A percentile compares a stretch with the other conserved stretches of the same genome.
phyloP scores from a whole-genome alignment of 2,329 filamentous ascomycete genomes.

The Aspergillus proliferans region DNA sequence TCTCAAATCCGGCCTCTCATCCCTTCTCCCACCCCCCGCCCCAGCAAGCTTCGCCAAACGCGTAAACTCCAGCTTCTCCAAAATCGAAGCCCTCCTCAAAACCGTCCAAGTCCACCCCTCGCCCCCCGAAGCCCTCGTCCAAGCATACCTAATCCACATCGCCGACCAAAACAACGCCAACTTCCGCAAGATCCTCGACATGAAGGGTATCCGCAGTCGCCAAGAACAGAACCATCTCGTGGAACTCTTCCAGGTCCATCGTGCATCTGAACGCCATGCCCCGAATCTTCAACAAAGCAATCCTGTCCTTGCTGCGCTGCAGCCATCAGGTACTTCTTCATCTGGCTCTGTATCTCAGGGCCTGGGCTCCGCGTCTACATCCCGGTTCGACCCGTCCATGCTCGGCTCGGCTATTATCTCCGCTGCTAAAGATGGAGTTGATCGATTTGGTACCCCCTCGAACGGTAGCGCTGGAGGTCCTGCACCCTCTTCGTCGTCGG shows the following conservation, averaged over 20 bases:
- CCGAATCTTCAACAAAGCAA: slow-evolving; percentile 62
- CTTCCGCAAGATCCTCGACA: slow-evolving; percentile 90
- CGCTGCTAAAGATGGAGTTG: slow-evolving; percentile 76
- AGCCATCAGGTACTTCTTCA: slow-evolving; percentile 22
- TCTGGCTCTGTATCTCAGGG: slow-evolving; percentile 41
- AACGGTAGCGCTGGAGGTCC: slow-evolving; percentile 24
- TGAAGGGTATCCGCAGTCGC: slow-evolving; percentile 81
- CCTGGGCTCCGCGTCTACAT: slow-evolving; percentile 40
- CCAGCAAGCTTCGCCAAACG: slow-evolving; percentile 71
- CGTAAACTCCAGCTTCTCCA: slow-evolving; percentile 74
- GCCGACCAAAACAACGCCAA: slow-evolving; percentile 88
- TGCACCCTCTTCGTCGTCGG: slow-evolving; percentile 15
- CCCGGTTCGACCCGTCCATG: slow-evolving; percentile 71
- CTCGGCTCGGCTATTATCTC: slow-evolving; percentile 84
- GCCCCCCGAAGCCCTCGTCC: slow-evolving; percentile 87
- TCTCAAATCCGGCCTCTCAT: slow-evolving; percentile 44
- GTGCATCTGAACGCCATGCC: slow-evolving; percentile 59
- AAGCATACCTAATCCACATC: slow-evolving; percentile 96
- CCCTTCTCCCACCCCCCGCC: slow-evolving; percentile 53
- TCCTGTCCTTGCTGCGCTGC: slow-evolving; percentile 63
- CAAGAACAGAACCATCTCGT: slow-evolving; percentile 74
- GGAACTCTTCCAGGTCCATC: slow-evolving; percentile 86
- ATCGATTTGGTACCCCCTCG: slow-evolving; percentile 63
- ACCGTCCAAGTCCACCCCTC: slow-evolving; percentile 89
- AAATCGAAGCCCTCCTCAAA: slow-evolving; percentile 88